Evolutionary conservation across 2,329 filamentous ascomycete genomes (phyloP), one percentile per base, ranked within the genome.

Genomic region (Ophiocordyceps australis): DNA sequence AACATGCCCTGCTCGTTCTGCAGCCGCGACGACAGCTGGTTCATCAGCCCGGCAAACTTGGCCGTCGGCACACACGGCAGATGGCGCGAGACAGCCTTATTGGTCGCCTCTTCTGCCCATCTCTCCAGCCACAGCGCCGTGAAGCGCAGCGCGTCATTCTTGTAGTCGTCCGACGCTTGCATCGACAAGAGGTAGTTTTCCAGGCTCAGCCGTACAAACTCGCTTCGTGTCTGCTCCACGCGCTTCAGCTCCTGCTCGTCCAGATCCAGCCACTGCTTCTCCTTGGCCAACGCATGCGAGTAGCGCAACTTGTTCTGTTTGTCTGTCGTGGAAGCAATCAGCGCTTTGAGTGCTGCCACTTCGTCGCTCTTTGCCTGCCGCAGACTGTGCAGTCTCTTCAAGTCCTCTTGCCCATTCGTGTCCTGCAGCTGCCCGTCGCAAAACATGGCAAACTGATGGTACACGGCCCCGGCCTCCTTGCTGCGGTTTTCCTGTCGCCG

Each of bases 401-500:
- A 68, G 39, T 98, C 89, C 45, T 92, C 82, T 2, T 85, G 55
- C 18, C 75, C 72, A 38, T 92, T 82, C 1, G 76, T 67, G 41
- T 86, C 86, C 39, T 93, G 79, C 8, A 98, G 59, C 45, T 98
- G 89, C 40, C 83, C 74, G 45, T 98, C 86, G 41, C 91, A 98
- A 45, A 98, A 98, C 26, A 74, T 67, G 15, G 91, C 89, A 47
- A 95, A 95, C 39, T 92, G 81, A 44, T 94, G 83, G 40, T 83
- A 94, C 1, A 95, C 89, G 36, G 81, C 66, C 2, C 85, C 83
- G 3, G 85, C 79, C 32, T 86, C 79, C 23, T 65, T 59, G 2
- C 78, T 77, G 27, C 12, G 17, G 9, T 72, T 62, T 5, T 54
- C 63, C 23, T 66, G 64, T 2, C 72, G 73, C 38, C 70, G 76